Percentiles rank a stretch among this genome's conserved stretches.
phyloP scores from a whole-genome alignment of 495 filamentous ascomycete genomes.

The Lasiosphaeria ovina region DNA sequence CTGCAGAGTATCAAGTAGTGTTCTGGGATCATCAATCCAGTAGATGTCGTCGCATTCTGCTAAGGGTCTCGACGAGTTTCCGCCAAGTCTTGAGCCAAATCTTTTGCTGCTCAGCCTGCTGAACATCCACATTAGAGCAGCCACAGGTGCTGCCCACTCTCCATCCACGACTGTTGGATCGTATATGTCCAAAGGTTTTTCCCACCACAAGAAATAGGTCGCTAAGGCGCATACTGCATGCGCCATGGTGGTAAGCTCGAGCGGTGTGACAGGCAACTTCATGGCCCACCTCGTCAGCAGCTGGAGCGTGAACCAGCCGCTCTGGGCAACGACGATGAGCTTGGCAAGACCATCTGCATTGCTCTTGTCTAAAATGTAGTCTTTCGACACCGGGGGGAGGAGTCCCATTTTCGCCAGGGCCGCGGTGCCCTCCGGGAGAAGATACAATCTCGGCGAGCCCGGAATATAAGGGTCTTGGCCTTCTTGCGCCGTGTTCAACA shows the following conservation, averaged over 20 bases:
- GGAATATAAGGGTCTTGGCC: background rate
- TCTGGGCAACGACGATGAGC: conserved; percentile 9
- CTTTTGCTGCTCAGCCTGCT: background rate
- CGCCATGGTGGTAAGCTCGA: conserved; percentile 40
- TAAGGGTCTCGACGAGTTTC: too few relatives aligned
- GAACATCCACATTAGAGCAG: background rate
- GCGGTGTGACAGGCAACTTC: conserved; percentile 26
- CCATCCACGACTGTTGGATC: conserved; percentile 1
- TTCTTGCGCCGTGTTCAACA: background rate
- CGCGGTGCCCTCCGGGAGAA: background rate
- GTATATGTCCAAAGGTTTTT: conserved; percentile 12
- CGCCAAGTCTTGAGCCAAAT: background rate
- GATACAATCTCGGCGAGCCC: background rate
- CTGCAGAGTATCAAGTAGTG: too few relatives aligned
- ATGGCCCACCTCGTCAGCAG: conserved; percentile 19
- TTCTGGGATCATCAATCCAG: too few relatives aligned
- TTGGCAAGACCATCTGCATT: conserved; percentile 16
- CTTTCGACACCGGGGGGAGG: conserved; percentile 3
- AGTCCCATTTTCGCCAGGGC: background rate
- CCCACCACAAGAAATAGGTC: conserved; percentile 30
- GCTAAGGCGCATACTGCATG: conserved; percentile 38
- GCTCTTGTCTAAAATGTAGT: conserved; percentile 15
- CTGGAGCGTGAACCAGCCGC: conserved; percentile 35
- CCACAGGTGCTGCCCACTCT: background rate
- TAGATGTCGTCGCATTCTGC: too few relatives aligned